These are phyloP conservation scores for Torrubiellomyces zombiae DNA, from an alignment of 2,329 filamentous ascomycete genomes.

Conservation along the genomic window DNA sequence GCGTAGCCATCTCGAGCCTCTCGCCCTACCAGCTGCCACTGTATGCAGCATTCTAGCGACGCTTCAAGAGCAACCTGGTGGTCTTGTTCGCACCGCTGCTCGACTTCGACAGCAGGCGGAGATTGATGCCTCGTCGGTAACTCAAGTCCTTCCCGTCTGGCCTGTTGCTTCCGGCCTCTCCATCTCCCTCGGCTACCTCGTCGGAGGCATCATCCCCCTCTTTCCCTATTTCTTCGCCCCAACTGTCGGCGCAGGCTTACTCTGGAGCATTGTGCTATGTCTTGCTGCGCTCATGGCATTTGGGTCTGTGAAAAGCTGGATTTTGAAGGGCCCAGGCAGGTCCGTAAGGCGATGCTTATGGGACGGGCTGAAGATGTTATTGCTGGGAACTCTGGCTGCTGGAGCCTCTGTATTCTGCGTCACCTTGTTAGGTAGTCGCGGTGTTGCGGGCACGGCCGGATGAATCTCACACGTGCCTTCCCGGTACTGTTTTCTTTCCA, in stretches of 20 bases:
- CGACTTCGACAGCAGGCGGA: constrained; percentile 6
- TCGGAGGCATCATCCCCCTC: constrained; percentile 45
- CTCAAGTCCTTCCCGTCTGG: constrained; percentile 8
- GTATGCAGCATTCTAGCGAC: constrained; percentile 10
- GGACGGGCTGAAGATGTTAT: constrained; percentile 17
- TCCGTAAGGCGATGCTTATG: constrained; percentile 9
- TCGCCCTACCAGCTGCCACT: constrained; percentile 10
- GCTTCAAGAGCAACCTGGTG: constrained; percentile 13
- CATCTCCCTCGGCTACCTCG: constrained; percentile 43
- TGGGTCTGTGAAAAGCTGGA: constrained; percentile 36
- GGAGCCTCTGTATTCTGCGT: constrained; percentile 15
- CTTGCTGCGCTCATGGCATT: constrained; percentile 36
- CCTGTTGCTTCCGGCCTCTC: constrained; percentile 37
- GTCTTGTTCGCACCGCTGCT: constrained; percentile 9
- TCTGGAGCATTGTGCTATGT: constrained; percentile 37
- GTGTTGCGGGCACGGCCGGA: no score
- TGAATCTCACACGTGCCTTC: no score
- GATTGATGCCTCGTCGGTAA: constrained; percentile 7
- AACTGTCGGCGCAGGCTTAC: constrained; percentile 24
- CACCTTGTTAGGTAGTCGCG: no score
- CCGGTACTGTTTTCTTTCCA: no score
- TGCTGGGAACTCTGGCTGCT: constrained; percentile 17
- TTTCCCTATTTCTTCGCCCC: constrained; percentile 41
- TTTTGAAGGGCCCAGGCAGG: constrained; percentile 11
- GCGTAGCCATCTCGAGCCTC: constrained; percentile 15